Conservation (phyloP, 129 eudicot genomes). For the Arctium lappa region DNA sequence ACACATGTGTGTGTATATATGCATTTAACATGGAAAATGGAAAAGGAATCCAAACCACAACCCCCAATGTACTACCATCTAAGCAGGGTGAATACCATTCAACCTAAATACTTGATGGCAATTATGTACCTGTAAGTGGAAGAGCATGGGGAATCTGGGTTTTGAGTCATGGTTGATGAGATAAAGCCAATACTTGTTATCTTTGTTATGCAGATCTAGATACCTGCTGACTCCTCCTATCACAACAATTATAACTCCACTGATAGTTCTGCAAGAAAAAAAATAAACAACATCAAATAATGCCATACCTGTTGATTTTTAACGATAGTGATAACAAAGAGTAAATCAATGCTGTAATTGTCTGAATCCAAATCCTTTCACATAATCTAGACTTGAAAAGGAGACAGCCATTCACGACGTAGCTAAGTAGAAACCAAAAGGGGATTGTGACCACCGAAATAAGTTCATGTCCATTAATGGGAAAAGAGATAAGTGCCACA, state of each 20-base stretch:
- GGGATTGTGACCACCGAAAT: neutral
- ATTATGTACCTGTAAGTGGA: conserved; percentile 66
- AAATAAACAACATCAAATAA: neutral
- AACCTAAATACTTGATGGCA: neutral
- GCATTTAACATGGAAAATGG: neutral
- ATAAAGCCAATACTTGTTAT: conserved; percentile 57
- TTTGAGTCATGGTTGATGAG: conserved; percentile 43
- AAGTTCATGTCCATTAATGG: neutral
- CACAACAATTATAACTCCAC: conserved; percentile 65
- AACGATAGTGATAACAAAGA: conserved; percentile 5
- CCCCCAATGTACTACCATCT: neutral
- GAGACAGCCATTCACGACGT: neutral
- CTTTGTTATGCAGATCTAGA: conserved; percentile 43
- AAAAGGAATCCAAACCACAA: neutral
- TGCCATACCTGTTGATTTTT: neutral
- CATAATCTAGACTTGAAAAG: neutral
- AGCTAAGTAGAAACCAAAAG: neutral
- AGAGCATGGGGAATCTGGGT: conserved; percentile 60
- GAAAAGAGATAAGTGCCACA: neutral
- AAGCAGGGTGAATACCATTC: neutral
- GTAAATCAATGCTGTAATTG: neutral
- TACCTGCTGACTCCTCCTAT: conserved; percentile 68
- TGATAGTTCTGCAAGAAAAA: conserved; percentile 41
- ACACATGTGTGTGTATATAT: neutral
- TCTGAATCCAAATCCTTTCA: neutral